Evolutionary conservation across 257 asterid genomes (phyloP).

Genomic region (Jacaranda mimosifolia): DNA sequence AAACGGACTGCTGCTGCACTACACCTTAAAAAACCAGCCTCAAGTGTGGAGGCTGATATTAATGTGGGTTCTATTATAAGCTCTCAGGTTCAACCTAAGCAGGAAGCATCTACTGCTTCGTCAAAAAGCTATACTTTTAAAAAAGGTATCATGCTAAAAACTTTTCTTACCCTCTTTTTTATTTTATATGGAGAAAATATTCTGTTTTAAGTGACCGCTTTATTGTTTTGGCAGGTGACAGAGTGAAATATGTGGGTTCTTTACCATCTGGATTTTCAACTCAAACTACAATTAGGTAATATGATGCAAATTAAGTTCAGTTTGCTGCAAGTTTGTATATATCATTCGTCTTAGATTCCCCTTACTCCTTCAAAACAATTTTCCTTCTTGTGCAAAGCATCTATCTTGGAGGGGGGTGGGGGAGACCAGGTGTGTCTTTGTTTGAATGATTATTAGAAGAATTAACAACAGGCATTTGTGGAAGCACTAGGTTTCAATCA

Average conservation of each 20-base stretch:
- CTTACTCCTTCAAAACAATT: no score
- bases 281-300: slow-evolving; percentile 69
- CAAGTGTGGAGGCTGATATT: slow-evolving; percentile 91
- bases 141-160: slow-evolving; percentile 32
- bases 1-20: slow-evolving; percentile 70
- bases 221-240: slow-evolving; percentile 65
- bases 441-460: background rate
- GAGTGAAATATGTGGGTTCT: slow-evolving; percentile 79
- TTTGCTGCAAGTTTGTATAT: slow-evolving; percentile 2
- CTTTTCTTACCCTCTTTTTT: background rate
- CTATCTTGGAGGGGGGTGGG: background rate
- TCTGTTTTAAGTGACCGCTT: slow-evolving; percentile 15
- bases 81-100: slow-evolving; percentile 87
- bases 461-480: background rate
- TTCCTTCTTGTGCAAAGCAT: background rate
- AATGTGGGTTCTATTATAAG: slow-evolving; percentile 78
- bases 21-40: slow-evolving; percentile 83
- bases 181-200: background rate
- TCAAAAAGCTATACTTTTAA: slow-evolving; percentile 67
- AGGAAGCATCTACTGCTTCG: slow-evolving; percentile 90
- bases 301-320: slow-evolving; percentile 26
- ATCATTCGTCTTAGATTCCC: background rate
- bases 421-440: background rate
- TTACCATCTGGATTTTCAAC: slow-evolving; percentile 53
- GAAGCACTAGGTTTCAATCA: background rate